Conservation (phyloP, 345 rosid genomes). For the Hibiscus trionum region DNA sequence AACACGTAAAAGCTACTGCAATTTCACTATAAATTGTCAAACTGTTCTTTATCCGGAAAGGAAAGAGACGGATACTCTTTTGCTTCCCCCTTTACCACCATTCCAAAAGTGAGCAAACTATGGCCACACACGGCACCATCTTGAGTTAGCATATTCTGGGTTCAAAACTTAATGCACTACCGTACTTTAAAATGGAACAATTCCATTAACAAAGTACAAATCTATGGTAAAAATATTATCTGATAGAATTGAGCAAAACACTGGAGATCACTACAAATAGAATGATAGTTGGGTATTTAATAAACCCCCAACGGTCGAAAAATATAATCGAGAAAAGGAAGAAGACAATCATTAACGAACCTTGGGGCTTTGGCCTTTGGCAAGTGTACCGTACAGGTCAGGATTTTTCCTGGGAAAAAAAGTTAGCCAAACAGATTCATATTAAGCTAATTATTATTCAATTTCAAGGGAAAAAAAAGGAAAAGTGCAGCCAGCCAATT, state of each 20-base stretch:
- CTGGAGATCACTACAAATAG: not conserved
- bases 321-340: not conserved
- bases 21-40: not conserved
- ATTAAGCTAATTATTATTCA: not conserved
- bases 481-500: not conserved
- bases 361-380: conserved; percentile 84
- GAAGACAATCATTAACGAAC: conserved; percentile 19
- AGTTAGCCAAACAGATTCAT: not conserved
- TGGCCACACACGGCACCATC: not conserved
- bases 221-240: not conserved
- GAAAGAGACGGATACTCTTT: not conserved
- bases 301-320: not conserved
- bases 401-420: conserved; percentile 50
- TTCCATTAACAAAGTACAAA: not conserved
- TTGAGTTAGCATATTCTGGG: not conserved
- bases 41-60: not conserved
- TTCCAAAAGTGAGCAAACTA: not conserved
- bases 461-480: not conserved
- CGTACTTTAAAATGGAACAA: conserved; percentile 5
- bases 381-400: conserved; percentile 49
- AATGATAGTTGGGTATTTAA: not conserved
- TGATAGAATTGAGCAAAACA: not conserved
- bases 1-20: not conserved
- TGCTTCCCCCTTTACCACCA: not conserved
- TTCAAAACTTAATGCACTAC: not conserved